Evolutionary conservation across 1,139 yeast species (phyloP).

Genomic region (Sugiyamaella novakii): DNA sequence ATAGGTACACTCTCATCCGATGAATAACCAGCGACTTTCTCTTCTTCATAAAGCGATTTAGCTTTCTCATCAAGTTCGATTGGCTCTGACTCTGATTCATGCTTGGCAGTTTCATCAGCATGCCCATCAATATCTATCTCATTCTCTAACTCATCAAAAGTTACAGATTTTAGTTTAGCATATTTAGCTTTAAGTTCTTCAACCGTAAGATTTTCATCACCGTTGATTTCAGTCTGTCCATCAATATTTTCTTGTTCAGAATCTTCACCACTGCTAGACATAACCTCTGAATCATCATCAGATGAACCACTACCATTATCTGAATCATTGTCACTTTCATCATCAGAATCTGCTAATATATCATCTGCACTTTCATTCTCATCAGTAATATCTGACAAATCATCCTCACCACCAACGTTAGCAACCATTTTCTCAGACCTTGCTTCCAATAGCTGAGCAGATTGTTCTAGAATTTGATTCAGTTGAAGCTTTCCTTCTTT

Average conservation of each 20-base stretch:
- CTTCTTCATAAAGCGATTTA: constrained; percentile 32
- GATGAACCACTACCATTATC: constrained; percentile 32
- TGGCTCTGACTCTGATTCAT: constrained; percentile 25
- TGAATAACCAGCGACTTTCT: constrained; percentile 24
- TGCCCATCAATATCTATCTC: constrained; percentile 33
- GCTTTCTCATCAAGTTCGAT: constrained; percentile 35
- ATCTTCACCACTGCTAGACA: constrained; percentile 34
- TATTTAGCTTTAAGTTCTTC: constrained; percentile 70
- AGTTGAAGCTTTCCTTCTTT: constrained; percentile 85
- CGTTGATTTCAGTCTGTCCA: constrained; percentile 25
- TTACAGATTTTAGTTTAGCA: constrained; percentile 48
- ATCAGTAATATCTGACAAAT: constrained; percentile 28
- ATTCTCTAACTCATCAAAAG: constrained; percentile 22
- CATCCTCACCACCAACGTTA: constrained; percentile 27
- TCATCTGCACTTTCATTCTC: constrained; percentile 31
- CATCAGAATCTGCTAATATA: constrained; percentile 32
- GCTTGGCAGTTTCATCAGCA: constrained; percentile 35
- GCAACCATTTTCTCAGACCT: constrained; percentile 55
- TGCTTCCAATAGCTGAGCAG: constrained; percentile 86
- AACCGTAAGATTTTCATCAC: constrained; percentile 61
- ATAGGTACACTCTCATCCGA: constrained; percentile 33
- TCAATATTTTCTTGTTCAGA: constrained; percentile 43
- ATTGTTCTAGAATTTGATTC: constrained; percentile 85
- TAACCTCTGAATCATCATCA: constrained; percentile 34
- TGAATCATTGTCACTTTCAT: constrained; percentile 28